Percentiles rank a stretch among this genome's conserved stretches.
Evolutionary conservation across 1,139 yeast species (phyloP).

Genomic region (Kurtzmaniella natalensis): DNA sequence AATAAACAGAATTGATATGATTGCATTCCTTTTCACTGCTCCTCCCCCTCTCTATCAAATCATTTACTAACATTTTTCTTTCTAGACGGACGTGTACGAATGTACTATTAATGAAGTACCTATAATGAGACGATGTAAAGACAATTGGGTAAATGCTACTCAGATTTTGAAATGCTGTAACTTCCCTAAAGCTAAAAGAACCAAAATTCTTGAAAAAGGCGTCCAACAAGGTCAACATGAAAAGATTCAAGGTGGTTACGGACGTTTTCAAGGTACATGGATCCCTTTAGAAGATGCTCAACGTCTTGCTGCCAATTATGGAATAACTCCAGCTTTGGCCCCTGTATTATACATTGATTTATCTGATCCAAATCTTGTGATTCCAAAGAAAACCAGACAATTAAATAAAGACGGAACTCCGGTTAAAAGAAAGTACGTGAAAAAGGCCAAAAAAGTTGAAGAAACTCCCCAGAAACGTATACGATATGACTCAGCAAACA

Average conservation of each 20-base stretch:
- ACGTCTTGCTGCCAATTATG: slow-evolving; percentile 49
- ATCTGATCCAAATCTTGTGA: slow-evolving; percentile 42
- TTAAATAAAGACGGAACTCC: slow-evolving; percentile 40
- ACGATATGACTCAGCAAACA: slow-evolving; percentile 13
- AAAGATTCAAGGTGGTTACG: slow-evolving; percentile 96
- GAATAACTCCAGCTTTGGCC: slow-evolving; percentile 51
- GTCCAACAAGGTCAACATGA: slow-evolving; percentile 85
- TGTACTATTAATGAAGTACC: slow-evolving; percentile 77
- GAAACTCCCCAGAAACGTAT: slow-evolving; percentile 31
- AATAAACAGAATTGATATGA: no score
- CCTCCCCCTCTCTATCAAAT: no score
- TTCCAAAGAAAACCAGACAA: slow-evolving; percentile 46
- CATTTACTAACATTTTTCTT: slow-evolving; percentile 1
- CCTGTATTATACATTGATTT: slow-evolving; percentile 49
- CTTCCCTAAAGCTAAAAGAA: slow-evolving; percentile 90
- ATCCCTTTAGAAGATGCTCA: slow-evolving; percentile 70
- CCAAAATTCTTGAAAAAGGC: slow-evolving; percentile 86
- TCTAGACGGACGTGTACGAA: slow-evolving; percentile 72
- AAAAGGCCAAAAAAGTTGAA: slow-evolving; percentile 32
- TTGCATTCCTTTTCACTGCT: no score
- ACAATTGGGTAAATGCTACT: slow-evolving; percentile 98
- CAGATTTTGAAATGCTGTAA: slow-evolving; percentile 92
- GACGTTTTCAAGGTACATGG: slow-evolving; percentile 98
- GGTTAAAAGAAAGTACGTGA: slow-evolving; percentile 40
- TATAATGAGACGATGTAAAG: slow-evolving; percentile 86